phyloP scores from a whole-genome alignment of 257 asterid species.

The Linderniella brevidens region DNA sequence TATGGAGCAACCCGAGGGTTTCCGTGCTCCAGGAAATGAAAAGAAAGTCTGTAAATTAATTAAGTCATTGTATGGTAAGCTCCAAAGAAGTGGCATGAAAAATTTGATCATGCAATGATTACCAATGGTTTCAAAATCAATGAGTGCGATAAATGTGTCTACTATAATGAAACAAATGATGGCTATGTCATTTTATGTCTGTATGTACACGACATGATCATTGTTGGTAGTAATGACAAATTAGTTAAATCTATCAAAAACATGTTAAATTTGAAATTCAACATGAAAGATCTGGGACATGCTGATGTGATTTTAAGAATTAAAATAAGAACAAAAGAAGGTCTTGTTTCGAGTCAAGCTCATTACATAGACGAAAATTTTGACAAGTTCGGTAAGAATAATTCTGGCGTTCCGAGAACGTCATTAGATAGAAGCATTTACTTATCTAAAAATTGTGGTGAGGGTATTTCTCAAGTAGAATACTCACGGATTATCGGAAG shows the following conservation, averaged over 20 bases:
- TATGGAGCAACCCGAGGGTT: too few species aligned
- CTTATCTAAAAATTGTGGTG: neutral
- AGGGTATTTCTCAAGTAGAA: neutral
- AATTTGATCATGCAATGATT: constrained; percentile 2
- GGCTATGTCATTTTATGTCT: neutral
- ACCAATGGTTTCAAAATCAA: neutral
- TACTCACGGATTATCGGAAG: neutral
- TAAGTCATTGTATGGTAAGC: neutral
- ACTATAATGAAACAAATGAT: neutral
- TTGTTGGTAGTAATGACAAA: neutral
- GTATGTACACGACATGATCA: neutral
- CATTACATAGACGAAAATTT: neutral
- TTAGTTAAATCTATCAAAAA: neutral
- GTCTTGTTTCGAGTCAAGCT: neutral
- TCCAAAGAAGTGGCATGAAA: neutral
- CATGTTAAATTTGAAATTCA: neutral
- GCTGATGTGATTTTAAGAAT: constrained; percentile 1
- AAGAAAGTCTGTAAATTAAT: too few species aligned
- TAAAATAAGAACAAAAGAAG: neutral
- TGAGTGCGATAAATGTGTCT: neutral
- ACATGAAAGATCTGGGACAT: neutral
- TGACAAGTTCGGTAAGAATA: neutral
- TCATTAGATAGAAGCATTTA: neutral
- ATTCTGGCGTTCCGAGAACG: neutral
- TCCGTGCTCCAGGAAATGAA: too few species aligned